These are phyloP conservation scores for Candida labiduridarum DNA, from an alignment of 1,139 yeast species.

Conservation along the genomic window DNA sequence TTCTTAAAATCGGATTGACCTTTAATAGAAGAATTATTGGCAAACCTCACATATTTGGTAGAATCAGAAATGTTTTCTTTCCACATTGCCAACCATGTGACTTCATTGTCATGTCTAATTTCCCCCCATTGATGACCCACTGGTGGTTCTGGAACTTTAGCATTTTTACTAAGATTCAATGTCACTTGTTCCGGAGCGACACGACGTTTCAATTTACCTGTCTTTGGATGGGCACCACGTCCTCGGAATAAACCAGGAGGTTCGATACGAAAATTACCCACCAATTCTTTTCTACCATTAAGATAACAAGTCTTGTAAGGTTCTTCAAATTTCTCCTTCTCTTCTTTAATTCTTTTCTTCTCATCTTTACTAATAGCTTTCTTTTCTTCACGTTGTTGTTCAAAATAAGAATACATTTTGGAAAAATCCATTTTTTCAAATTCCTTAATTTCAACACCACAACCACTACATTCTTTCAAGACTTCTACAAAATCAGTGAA, in stretches of 20 bases:
- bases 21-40: conserved; percentile 87
- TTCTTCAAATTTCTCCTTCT: conserved; percentile 76
- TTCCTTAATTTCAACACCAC: conserved; percentile 53
- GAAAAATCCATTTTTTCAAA: conserved; percentile 79
- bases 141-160: conserved; percentile 79
- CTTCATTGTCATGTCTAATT: conserved; percentile 83
- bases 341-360: conserved; percentile 71
- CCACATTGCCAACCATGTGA: conserved; percentile 98
- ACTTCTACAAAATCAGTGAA: conserved; percentile 76
- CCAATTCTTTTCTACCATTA: conserved; percentile 88
- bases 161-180: conserved; percentile 74
- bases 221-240: conserved; percentile 95
- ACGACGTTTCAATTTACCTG: conserved; percentile 83
- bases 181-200: conserved; percentile 90
- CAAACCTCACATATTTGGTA: conserved; percentile 86
- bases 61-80: conserved; percentile 86
- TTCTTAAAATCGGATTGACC: conserved; percentile 91
- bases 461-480: conserved; percentile 61
- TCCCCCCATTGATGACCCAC: conserved; percentile 92
- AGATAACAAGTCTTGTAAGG: conserved; percentile 77
- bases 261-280: conserved; percentile 91
- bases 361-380: conserved; percentile 68
- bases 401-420: conserved; percentile 73
- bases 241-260: conserved; percentile 97
- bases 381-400: conserved; percentile 70